Evolutionary conservation across 2,329 filamentous ascomycete genomes (phyloP), one percentile per base, ranked within the genome.

Genomic region (Conoideocrella luteorostrata): DNA sequence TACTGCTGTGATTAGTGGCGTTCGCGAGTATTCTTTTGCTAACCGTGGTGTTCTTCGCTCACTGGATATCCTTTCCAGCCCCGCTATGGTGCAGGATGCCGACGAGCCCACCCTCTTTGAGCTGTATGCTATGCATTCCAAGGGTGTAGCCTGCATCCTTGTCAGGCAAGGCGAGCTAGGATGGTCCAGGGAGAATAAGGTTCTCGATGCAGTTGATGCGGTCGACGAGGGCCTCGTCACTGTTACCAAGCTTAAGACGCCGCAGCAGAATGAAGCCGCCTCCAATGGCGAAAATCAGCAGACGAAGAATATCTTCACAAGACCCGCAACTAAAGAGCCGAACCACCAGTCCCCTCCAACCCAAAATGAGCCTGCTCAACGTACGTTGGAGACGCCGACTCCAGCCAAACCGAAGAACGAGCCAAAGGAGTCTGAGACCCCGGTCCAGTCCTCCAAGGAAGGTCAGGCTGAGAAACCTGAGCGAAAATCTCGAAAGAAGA

Each of bases 101-200:
- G 82, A 84, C 18, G 85, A 93, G 50, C 79, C 80, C 13, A 81
- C 84, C 5, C 69, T 96, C 12, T 97, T 98, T 57, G 93, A 98
- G 69, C 75, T 98, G 9, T 98, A 98, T 61, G 86, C 88, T 24
- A 95, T 96, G 84, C 91, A 98, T 64, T 96, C 93, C 10, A 94
- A 89, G 68, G 93, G 93, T 48, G 89, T 97, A n/a, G 90, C 90
- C 15, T 91, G 87, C 56, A 63, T 97, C 42, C 82, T 82, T 50
- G 81, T 98, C 61, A 91, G 86, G 62, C 88, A 91, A 60, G 80
- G 83, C 41, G 91, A 97, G 64, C 73, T 98, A 39, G 93, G 94
- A 23, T 97, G 90, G 90, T 85, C 84, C 54, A 79, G 81, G 54
- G 88, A 96, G 49, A 91, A 89, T 66, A 95, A 94, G 70, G 86